These are phyloP conservation scores for Glomus cerebriforme DNA, from an alignment of 192 early-diverging fungal genomes.

Conservation along the genomic window DNA sequence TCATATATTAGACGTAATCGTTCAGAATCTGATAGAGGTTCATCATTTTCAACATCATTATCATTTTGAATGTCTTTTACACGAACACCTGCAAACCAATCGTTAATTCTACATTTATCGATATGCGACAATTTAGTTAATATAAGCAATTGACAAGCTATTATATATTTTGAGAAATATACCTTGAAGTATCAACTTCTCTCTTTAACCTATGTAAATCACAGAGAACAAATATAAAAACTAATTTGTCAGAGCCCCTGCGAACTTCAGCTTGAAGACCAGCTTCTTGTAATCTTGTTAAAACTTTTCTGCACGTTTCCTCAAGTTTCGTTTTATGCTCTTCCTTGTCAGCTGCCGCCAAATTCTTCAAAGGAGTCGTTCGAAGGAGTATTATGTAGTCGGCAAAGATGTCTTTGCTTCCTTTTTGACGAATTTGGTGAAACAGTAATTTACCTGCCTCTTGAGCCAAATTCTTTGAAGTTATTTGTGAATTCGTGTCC, in stretches of 20 bases:
- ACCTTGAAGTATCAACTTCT: conserved; percentile 47
- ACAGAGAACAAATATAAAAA: conserved; percentile 71
- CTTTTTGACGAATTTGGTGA: conserved; percentile 10
- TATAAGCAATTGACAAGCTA: not conserved
- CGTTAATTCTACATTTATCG: conserved; percentile 58
- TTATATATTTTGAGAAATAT: conserved; percentile 27
- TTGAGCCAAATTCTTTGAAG: not conserved
- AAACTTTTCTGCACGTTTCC: conserved; percentile 51
- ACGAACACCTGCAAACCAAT: conserved; percentile 71
- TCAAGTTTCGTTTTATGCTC: not conserved
- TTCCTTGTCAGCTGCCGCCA: not conserved
- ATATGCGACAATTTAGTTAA: not conserved
- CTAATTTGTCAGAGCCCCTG: conserved; percentile 49
- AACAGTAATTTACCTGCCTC: not conserved
- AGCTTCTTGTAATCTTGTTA: conserved; percentile 55
- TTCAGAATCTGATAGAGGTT: conserved; percentile 49
- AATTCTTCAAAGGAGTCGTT: not conserved
- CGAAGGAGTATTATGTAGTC: conserved; percentile 16
- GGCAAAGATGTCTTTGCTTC: conserved; percentile 11
- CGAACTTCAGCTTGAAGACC: conserved; percentile 68
- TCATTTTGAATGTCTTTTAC: conserved; percentile 41
- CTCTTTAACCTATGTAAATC: conserved; percentile 54
- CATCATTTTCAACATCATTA: conserved; percentile 29
- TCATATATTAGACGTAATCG: conserved; percentile 64
- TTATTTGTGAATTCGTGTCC: not conserved